Evolutionary conservation across 2,329 filamentous ascomycete genomes (phyloP), one percentile per base, ranked within the genome.

Genomic region (Diaporthe caulivora): DNA sequence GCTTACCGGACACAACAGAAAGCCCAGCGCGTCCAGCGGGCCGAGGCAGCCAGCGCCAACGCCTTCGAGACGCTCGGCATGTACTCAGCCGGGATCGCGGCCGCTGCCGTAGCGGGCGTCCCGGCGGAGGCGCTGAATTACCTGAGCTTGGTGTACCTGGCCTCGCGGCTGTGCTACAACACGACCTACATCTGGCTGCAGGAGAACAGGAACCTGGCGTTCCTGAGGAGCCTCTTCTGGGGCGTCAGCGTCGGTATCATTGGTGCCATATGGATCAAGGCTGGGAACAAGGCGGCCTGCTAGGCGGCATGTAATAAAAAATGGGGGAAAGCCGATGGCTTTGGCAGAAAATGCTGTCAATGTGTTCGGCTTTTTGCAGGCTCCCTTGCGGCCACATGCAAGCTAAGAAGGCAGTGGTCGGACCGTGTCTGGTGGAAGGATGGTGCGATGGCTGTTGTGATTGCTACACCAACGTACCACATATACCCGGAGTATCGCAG

Each of bases 101-200:
- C 86, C 21, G 86, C 84, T 75, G 88, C 87, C 78, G 77, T 80
- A n/a, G 81, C 86, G 8, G 82, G 83, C 29, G 81, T 88, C 3
- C 77, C 81, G 17, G 74, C 77, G 17, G 67, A 74, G n/a, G 79
- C 77, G 34, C 77, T 87, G 76, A 88, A 88, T 77, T 57, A 74
- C 49, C 77, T 87, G 31, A 78, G 82, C 47, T 73, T 83, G 40
- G 78, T 78, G 47, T 87, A 87, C 72, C 74, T 88, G 24, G 79
- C 75, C 44, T 80, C 80, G 75, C 84, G 87, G 24, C 72, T 80
- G 31, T 76, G 78, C 54, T 88, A 84, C 80, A 84, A 85, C 79
- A 75, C 82, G 74, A 76, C 81, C 44, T 89, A 88, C 75, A 76
- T 88, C 64, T 78, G 79, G 68, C 77, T 87, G 60, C 83, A 85